Percentiles rank a stretch among this genome's conserved stretches.
phyloP scores from a whole-genome alignment of 2,329 filamentous ascomycete species.

The Monosporascus sp. region DNA sequence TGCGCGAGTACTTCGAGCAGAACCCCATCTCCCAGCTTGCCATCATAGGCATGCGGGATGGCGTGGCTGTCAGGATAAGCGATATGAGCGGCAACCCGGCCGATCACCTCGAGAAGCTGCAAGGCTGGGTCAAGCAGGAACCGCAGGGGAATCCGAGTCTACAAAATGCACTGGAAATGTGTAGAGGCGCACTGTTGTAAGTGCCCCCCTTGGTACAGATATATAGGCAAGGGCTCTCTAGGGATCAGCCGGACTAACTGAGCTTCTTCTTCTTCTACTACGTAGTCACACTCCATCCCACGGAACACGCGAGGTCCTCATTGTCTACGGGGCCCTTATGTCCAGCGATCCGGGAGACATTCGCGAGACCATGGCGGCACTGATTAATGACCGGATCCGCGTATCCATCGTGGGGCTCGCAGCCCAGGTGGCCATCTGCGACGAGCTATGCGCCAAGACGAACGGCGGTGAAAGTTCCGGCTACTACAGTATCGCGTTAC shows the following conservation, averaged over 20 bases:
- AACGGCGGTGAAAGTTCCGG: constrained; percentile 71
- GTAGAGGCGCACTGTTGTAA: constrained; percentile 80
- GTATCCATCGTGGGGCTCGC: constrained; percentile 87
- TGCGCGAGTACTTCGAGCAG: constrained; percentile 94
- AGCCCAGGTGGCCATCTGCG: constrained; percentile 87
- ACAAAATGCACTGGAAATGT: constrained; percentile 96
- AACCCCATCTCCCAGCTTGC: constrained; percentile 96
- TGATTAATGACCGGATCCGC: constrained; percentile 77
- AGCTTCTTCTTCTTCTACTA: neutral
- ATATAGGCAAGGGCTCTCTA: no score
- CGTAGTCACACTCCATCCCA: constrained; percentile 81
- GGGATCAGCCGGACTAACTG: no score
- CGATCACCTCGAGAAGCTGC: constrained; percentile 76
- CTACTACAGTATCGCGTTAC: constrained; percentile 73
- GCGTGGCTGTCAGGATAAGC: constrained; percentile 77
- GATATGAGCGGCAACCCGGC: constrained; percentile 89
- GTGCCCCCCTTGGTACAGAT: constrained; percentile 16
- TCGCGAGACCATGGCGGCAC: constrained; percentile 75
- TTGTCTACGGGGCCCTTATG: constrained; percentile 86
- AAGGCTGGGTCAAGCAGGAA: constrained; percentile 59
- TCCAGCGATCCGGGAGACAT: constrained; percentile 94
- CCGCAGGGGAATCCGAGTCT: constrained; percentile 73
- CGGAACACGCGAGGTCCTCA: constrained; percentile 85
- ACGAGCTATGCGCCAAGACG: constrained; percentile 80
- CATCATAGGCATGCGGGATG: constrained; percentile 89